phyloP scores from a whole-genome alignment of 1,284 basidiomycete genomes.

The Pseudozyma sp. region DNA sequence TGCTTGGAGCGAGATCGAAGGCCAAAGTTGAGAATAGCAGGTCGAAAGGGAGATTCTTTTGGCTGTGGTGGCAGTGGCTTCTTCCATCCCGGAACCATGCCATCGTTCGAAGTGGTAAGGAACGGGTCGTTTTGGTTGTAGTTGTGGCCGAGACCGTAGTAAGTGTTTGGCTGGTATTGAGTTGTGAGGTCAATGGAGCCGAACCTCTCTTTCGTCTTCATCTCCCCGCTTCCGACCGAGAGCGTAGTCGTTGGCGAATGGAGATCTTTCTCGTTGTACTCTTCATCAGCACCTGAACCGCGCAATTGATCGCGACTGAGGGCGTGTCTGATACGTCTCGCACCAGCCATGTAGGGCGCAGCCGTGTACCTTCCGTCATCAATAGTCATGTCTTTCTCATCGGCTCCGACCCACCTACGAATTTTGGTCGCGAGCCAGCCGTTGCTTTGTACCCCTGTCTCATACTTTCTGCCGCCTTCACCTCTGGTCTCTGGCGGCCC shows the following conservation, averaged over 20 bases:
- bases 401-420: constrained; percentile 27
- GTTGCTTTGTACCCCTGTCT: constrained; percentile 32
- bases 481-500: constrained; percentile 26
- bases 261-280: neutral
- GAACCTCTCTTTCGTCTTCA: constrained; percentile 30
- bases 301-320: constrained; percentile 19
- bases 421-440: constrained; percentile 33
- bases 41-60: constrained; percentile 35
- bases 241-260: constrained; percentile 31
- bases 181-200: constrained; percentile 12
- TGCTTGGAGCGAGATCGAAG: constrained; percentile 34
- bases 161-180: neutral
- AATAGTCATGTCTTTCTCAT: constrained; percentile 2
- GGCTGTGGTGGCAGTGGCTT: constrained; percentile 40
- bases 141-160: neutral
- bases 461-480: constrained; percentile 32
- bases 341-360: neutral
- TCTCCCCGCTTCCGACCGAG: constrained; percentile 27
- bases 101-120: neutral
- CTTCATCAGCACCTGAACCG: neutral
- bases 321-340: constrained; percentile 14
- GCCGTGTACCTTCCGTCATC: constrained; percentile 14
- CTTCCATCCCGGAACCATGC: neutral
- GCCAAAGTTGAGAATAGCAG: constrained; percentile 27
- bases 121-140: constrained; percentile 16